Evolutionary conservation across 129 eudicot species (phyloP).

Genomic region (Saussurea involucrata): DNA sequence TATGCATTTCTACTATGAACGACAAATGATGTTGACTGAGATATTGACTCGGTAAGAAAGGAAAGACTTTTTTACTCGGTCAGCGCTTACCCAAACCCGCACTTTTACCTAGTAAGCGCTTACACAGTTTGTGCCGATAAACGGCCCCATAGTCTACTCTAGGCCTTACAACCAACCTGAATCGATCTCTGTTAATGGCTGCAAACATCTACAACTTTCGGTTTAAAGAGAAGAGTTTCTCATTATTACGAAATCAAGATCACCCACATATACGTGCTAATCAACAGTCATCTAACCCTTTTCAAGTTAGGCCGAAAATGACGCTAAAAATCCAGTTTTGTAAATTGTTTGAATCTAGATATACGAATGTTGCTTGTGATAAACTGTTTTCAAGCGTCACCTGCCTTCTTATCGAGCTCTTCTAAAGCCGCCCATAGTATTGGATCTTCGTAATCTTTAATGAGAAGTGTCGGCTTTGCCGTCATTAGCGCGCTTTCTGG

Average conservation of each 20-base stretch:
- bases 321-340: conserved; percentile 2
- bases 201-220: conserved; percentile 5
- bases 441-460: conserved; percentile 84
- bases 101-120: not conserved
- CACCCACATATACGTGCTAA: not conserved
- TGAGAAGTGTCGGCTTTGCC: conserved; percentile 81
- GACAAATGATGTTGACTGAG: not conserved
- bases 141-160: not conserved
- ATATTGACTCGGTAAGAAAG: too few species aligned
- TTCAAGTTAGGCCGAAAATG: conserved; percentile 21
- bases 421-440: conserved; percentile 79
- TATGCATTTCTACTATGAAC: too few species aligned
- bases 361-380: not conserved
- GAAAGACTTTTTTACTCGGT: too few species aligned
- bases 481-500: conserved; percentile 53
- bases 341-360: conserved; percentile 14
- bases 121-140: not conserved
- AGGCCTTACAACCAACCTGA: not conserved
- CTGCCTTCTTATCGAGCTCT: conserved; percentile 55
- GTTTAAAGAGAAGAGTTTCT: conserved; percentile 7
- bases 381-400: conserved; percentile 28
- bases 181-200: conserved; percentile 5
- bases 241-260: conserved; percentile 26
- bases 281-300: conserved; percentile 20
- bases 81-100: not conserved